Evolutionary conservation across 108 stramenopile species (phyloP).

Genomic region (Fragilaria radians): DNA sequence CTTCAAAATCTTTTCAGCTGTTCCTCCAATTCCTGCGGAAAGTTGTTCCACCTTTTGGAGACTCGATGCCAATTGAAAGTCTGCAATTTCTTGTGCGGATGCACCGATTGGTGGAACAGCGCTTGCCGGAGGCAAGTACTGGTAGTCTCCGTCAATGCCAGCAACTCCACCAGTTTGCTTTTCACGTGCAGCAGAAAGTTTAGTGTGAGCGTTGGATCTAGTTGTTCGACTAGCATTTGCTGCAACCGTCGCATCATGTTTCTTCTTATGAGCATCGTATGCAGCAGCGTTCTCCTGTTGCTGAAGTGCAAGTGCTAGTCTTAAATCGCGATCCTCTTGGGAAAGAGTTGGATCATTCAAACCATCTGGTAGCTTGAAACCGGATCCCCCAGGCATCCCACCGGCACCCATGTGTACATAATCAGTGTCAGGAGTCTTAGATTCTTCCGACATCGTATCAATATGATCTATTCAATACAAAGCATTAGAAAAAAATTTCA

Average conservation of each 20-base stretch:
- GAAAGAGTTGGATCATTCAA: constrained; percentile 78
- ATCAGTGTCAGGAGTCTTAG: constrained; percentile 76
- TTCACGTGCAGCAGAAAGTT: constrained; percentile 69
- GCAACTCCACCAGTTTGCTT: constrained; percentile 81
- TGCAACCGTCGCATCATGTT: constrained; percentile 54
- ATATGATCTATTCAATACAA: background rate
- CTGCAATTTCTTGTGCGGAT: constrained; percentile 64
- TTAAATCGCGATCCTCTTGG: constrained; percentile 83
- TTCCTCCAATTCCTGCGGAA: constrained; percentile 71
- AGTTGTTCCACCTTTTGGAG: constrained; percentile 87
- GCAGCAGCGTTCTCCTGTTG: constrained; percentile 87
- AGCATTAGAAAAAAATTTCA: background rate
- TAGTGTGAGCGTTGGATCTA: constrained; percentile 61
- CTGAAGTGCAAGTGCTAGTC: constrained; percentile 84
- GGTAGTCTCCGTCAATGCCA: constrained; percentile 21
- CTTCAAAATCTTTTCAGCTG: constrained; percentile 71
- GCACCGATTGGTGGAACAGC: constrained; percentile 29
- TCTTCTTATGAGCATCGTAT: constrained; percentile 73
- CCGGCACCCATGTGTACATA: constrained; percentile 77
- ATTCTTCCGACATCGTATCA: constrained; percentile 77
- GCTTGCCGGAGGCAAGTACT: constrained; percentile 28
- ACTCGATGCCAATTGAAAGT: constrained; percentile 68
- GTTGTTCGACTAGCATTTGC: constrained; percentile 71
- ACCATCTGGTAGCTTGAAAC: constrained; percentile 14
- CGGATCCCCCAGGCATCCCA: background rate